These are phyloP conservation scores for Cephalotrichum gorgonifer DNA, from an alignment of 2,329 filamentous ascomycete species.

Conservation along the genomic window DNA sequence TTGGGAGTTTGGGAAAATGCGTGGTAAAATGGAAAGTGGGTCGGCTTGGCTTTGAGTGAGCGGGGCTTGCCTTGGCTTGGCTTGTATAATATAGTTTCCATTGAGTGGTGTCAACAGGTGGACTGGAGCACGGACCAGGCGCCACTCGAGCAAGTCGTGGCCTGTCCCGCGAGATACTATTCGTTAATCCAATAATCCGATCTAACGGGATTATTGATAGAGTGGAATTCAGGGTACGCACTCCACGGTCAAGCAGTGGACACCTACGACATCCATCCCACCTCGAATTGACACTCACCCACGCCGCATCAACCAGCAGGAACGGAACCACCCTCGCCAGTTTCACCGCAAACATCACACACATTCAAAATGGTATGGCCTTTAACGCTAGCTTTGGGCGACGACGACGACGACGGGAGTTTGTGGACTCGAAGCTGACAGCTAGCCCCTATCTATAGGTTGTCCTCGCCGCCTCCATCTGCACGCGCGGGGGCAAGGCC, in stretches of 20 bases:
- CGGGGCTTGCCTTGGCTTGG: background rate
- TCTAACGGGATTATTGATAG: background rate
- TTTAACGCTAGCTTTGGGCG: no score
- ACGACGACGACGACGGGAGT: background rate
- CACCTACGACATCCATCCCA: slow-evolving; percentile 5
- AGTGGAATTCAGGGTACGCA: background rate
- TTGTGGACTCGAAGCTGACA: background rate
- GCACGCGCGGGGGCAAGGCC: slow-evolving; percentile 94
- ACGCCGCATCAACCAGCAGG: background rate
- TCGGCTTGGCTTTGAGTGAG: background rate
- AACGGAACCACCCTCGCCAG: background rate
- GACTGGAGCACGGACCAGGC: background rate
- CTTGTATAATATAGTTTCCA: background rate
- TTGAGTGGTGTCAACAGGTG: background rate
- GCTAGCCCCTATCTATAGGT: slow-evolving; percentile 56
- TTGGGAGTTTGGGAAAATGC: slow-evolving; percentile 4
- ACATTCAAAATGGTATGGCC: slow-evolving; percentile 4
- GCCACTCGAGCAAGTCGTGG: background rate
- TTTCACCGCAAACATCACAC: background rate
- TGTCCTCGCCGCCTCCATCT: slow-evolving; percentile 97
- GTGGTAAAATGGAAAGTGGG: slow-evolving; percentile 2
- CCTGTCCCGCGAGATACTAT: background rate
- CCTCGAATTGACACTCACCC: background rate
- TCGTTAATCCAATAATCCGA: background rate
- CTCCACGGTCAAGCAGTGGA: slow-evolving; percentile 1